Base-by-base conservation (phyloP, 306 rosid species). In the Cicer judaicum region DNA sequence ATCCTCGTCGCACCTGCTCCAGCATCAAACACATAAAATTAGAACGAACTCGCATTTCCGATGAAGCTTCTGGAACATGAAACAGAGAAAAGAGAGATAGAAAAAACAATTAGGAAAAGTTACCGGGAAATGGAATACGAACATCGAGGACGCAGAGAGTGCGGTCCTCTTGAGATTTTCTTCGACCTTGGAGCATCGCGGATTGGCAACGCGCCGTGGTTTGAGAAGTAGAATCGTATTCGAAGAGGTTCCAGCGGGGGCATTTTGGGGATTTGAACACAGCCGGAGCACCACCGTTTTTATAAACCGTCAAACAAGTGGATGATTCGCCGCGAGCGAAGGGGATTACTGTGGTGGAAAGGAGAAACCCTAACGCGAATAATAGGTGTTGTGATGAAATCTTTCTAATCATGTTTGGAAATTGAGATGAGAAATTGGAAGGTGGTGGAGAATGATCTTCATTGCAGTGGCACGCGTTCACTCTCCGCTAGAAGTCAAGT, bases 231-330 rank as follows among this genome's bases (percentile, higher is more conserved):
- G 89, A 74, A 38, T 66, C 80, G 77, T 81, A 70, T 16, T 85
- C 85, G 60, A 87, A 65, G 76, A 88, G 94, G 81, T 86, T 87
- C 98, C 98, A 93, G 72, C 83, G 94, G 39, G 94, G 93, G 70
- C 98, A 93, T 89, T 93, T 93, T 8, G 94, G 94, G 78, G 98
- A 93, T 74, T 83, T 83, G 56, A 93, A 88, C 21, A 93, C 98
- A 42, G 97, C 96, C 74, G 94, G 92, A 84, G 98, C 96, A 39
- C 98, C 94, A 24, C 98, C 98, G 53, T 84, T 74, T 53, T 81
- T 85, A 88, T 91, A 91, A 11, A 91, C 90, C 53, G 89, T 84
- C 86, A 93, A 75, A 77, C 98, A 93, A 1, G 91, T 89, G 21
- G 97, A 89, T n/a, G 98, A 87, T 66, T 93, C 97, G 0, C 80